phyloP scores from a whole-genome alignment of 1,139 yeast species.

The Magnusiomyces sp. region DNA sequence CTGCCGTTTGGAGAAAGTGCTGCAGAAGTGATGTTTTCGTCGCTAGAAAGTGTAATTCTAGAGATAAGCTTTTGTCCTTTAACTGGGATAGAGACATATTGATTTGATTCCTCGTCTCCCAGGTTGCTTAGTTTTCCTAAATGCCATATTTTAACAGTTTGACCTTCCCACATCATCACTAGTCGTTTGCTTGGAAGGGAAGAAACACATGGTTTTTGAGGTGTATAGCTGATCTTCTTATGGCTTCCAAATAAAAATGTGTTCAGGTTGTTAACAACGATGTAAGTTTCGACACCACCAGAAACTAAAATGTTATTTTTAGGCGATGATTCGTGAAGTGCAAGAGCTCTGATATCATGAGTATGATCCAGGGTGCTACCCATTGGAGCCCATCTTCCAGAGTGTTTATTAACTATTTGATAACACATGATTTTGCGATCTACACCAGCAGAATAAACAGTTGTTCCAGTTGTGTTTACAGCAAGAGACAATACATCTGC shows the following conservation, averaged over 20 bases:
- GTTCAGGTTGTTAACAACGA: conserved; percentile 60
- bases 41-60: conserved; percentile 61
- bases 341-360: conserved; percentile 79
- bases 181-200: conserved; percentile 43
- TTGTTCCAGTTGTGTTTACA: conserved; percentile 52
- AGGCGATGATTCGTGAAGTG: conserved; percentile 50
- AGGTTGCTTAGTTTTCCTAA: conserved; percentile 31
- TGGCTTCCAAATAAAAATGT: conserved; percentile 70
- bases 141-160: conserved; percentile 73
- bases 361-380: conserved; percentile 76
- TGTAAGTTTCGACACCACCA: conserved; percentile 82
- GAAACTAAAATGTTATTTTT: conserved; percentile 64
- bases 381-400: conserved; percentile 69
- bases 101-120: conserved; percentile 24
- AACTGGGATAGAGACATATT: conserved; percentile 8
- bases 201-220: conserved; percentile 49
- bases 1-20: conserved; percentile 60
- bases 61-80: conserved; percentile 45
- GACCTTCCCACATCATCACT: conserved; percentile 75
- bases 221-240: conserved; percentile 57
- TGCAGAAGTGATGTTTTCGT: conserved; percentile 70
- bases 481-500: conserved; percentile 82
- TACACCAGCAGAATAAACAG: conserved; percentile 83
- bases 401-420: conserved; percentile 33
- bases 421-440: conserved; percentile 83